These are phyloP conservation scores for Chlamydomonas sp. DNA, from an alignment of 139 green algal species.

Conservation along the genomic window DNA sequence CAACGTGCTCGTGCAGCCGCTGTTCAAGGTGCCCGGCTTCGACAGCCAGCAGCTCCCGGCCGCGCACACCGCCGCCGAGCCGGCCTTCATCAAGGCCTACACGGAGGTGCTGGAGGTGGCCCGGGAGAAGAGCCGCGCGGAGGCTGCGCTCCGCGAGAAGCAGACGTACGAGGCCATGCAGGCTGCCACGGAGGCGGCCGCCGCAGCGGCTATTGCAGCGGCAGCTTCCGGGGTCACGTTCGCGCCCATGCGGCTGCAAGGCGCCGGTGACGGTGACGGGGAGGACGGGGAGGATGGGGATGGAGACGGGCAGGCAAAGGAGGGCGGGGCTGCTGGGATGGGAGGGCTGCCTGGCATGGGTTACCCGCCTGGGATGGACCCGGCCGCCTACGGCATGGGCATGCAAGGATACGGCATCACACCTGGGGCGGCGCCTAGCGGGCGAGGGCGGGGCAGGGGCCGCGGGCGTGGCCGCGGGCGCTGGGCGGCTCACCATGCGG, in stretches of 20 bases:
- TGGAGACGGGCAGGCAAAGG: too few relatives aligned
- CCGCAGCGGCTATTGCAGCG: not conserved
- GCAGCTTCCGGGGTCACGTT: too few relatives aligned
- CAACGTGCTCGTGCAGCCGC: constrained; percentile 42
- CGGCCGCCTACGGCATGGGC: too few relatives aligned
- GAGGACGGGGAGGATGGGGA: too few relatives aligned
- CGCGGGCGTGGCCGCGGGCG: constrained; percentile 9
- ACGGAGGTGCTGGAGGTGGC: not conserved
- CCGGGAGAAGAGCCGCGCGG: not conserved
- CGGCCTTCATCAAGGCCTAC: constrained; percentile 4
- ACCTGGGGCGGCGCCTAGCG: not conserved
- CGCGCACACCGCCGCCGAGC: constrained; percentile 8
- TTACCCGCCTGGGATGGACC: too few relatives aligned
- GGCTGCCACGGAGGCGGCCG: constrained; percentile 14
- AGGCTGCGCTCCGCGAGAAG: not conserved
- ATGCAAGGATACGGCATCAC: not conserved
- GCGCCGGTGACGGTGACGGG: too few relatives aligned
- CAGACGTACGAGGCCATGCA: constrained; percentile 8
- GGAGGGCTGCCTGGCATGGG: not conserved
- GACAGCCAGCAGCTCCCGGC: constrained; percentile 9
- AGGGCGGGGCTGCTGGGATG: not conserved
- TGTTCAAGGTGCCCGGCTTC: constrained; percentile 7
- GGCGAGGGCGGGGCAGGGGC: not conserved
- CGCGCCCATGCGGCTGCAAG: too few relatives aligned
- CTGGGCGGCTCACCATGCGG: not conserved